Conservation (phyloP, 768 basidiomycete genomes). For the Trametes meyenii region DNA sequence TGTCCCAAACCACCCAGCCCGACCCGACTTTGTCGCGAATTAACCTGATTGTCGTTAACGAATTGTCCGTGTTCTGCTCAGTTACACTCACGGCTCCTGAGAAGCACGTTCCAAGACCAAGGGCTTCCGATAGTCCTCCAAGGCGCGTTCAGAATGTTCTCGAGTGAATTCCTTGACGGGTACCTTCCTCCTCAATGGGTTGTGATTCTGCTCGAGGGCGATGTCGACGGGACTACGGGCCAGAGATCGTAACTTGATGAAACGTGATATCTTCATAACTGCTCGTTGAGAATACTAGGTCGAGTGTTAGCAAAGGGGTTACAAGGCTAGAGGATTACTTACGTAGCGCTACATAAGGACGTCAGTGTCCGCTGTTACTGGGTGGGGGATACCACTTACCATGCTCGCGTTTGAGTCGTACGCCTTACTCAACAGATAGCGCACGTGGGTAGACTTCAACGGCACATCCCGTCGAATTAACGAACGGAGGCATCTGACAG, state of each 20-base stretch:
- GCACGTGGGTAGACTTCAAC: conserved; percentile 48
- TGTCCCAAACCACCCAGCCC: conserved; percentile 73
- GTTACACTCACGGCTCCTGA: conserved; percentile 48
- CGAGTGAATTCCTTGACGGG: conserved; percentile 49
- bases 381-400: conserved; percentile 42
- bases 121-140: conserved; percentile 57
- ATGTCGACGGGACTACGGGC: conserved; percentile 59
- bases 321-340: conserved; percentile 30
- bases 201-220: conserved; percentile 60
- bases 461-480: conserved; percentile 68
- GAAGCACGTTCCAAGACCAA: conserved; percentile 40
- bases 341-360: conserved; percentile 56
- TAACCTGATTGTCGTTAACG: conserved; percentile 38
- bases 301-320: conserved; percentile 1
- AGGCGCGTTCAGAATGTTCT: conserved; percentile 55
- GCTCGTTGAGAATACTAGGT: conserved; percentile 70
- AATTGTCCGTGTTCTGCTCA: not conserved
- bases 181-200: conserved; percentile 64
- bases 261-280: conserved; percentile 74
- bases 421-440: conserved; percentile 61
- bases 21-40: conserved; percentile 58
- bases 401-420: conserved; percentile 68
- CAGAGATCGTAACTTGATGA: conserved; percentile 81
- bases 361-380: conserved; percentile 14
- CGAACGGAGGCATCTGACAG: conserved; percentile 66